Percentiles rank a stretch among this genome's conserved stretches.
These are phyloP conservation scores for Funneliformis caledonium DNA, from an alignment of 371 early-diverging fungal genomes.

Conservation along the genomic window DNA sequence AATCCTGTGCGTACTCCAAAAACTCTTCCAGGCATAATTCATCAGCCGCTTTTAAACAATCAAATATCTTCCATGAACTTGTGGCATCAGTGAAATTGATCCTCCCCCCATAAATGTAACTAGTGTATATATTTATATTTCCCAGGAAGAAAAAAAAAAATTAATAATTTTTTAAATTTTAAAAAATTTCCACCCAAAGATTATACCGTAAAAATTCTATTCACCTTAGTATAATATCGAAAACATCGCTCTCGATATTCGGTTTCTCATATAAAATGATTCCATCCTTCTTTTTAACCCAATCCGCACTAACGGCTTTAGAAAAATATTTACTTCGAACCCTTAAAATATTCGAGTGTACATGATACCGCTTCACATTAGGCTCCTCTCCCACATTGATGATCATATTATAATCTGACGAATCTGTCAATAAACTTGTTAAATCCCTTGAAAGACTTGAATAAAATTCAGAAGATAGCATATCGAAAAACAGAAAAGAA, in stretches of 20 bases:
- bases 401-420: slow-evolving; percentile 22
- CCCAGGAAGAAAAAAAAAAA: background rate
- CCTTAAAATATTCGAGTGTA: slow-evolving; percentile 16
- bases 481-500: background rate
- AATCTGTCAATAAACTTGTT: background rate
- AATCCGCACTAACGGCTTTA: background rate
- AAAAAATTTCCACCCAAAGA: background rate
- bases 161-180: background rate
- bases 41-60: slow-evolving; percentile 24
- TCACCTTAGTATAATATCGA: slow-evolving; percentile 19
- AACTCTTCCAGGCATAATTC: slow-evolving; percentile 20
- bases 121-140: background rate
- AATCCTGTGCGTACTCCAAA: slow-evolving; percentile 5
- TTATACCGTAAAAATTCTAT: background rate
- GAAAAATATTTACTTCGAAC: slow-evolving; percentile 10
- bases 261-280: slow-evolving; percentile 4
- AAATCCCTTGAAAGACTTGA: background rate
- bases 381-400: slow-evolving; percentile 17
- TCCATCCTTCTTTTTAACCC: background rate
- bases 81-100: background rate
- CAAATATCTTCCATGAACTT: slow-evolving; percentile 7
- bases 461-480: background rate
- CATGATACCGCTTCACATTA: background rate
- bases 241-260: background rate
- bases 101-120: slow-evolving; percentile 29